Evolutionary conservation across 805 yeast genomes (phyloP).

Genomic region (Zygosaccharomyces pseudorouxii): DNA sequence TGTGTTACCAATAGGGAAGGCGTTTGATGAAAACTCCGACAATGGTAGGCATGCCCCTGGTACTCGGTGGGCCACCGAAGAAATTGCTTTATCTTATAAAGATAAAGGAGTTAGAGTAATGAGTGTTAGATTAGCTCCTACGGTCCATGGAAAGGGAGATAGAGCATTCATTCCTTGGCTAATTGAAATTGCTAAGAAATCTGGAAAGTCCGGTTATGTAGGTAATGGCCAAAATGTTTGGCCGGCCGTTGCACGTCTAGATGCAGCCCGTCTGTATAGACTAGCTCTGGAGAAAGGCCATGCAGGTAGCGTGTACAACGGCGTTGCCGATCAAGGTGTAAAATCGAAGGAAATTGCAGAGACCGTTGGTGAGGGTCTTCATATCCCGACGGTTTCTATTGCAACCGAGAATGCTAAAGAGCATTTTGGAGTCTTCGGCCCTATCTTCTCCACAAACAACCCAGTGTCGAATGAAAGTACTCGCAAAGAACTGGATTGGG

Average conservation of each 20-base stretch:
- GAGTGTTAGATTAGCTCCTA: constrained; percentile 32
- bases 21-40: constrained; percentile 11
- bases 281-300: constrained; percentile 27
- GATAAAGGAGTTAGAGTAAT: constrained; percentile 28
- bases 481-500: constrained; percentile 27
- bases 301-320: constrained; percentile 29
- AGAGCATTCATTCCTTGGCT: constrained; percentile 23
- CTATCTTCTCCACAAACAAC: constrained; percentile 10
- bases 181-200: constrained; percentile 31
- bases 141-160: constrained; percentile 36
- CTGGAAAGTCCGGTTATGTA: constrained; percentile 34
- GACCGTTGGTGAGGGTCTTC: constrained; percentile 22
- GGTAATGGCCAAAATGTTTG: constrained; percentile 36
- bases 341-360: constrained; percentile 26
- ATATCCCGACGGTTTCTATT: constrained; percentile 16
- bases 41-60: not conserved
- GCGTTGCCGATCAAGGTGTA: constrained; percentile 25
- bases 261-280: constrained; percentile 35
- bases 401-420: constrained; percentile 14
- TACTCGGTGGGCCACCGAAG: constrained; percentile 11
- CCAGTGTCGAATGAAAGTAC: constrained; percentile 20
- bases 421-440: constrained; percentile 16
- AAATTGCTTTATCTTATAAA: constrained; percentile 14
- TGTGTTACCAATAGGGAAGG: constrained; percentile 4
- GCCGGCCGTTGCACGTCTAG: constrained; percentile 34